These are phyloP conservation scores for Pyrenula massariospora DNA, from an alignment of 495 filamentous ascomycete species.

Conservation along the genomic window DNA sequence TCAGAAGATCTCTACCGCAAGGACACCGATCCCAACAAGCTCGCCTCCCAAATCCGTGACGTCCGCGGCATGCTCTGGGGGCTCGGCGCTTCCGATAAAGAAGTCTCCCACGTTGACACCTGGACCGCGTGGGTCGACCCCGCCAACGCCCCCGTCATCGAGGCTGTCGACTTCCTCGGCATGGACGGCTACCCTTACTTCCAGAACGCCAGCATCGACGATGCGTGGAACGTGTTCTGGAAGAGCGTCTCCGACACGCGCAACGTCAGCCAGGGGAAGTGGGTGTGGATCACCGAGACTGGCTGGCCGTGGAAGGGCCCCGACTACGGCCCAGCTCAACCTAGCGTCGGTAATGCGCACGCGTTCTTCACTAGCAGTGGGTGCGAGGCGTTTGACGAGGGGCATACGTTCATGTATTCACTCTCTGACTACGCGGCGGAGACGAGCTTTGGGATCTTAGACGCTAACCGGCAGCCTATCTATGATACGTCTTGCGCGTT, in stretches of 20 bases:
- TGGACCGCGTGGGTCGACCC: conserved; percentile 35
- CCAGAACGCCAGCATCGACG: conserved; percentile 31
- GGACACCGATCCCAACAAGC: conserved; percentile 25
- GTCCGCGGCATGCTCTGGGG: conserved; percentile 19
- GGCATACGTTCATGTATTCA: conserved; percentile 19
- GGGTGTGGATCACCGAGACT: conserved; percentile 70
- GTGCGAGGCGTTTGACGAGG: conserved; percentile 10
- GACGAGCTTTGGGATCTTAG: not conserved
- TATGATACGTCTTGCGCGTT: not conserved
- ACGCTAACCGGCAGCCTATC: not conserved
- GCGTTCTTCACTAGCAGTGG: conserved; percentile 16
- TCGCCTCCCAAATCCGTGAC: conserved; percentile 36
- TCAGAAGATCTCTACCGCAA: conserved; percentile 44
- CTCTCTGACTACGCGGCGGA: conserved; percentile 12
- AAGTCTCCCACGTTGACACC: conserved; percentile 31
- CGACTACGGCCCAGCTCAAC: conserved; percentile 10
- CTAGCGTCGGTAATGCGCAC: conserved; percentile 16
- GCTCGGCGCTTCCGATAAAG: conserved; percentile 7
- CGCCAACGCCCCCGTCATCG: conserved; percentile 32
- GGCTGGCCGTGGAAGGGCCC: conserved; percentile 70
- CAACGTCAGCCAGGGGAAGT: conserved; percentile 8
- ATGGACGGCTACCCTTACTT: conserved; percentile 42
- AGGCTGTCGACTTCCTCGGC: conserved; percentile 36
- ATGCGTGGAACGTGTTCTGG: conserved; percentile 22
- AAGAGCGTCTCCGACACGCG: conserved; percentile 24